phyloP scores from a whole-genome alignment of 179 eudicot species.

The Beta lomatogona region DNA sequence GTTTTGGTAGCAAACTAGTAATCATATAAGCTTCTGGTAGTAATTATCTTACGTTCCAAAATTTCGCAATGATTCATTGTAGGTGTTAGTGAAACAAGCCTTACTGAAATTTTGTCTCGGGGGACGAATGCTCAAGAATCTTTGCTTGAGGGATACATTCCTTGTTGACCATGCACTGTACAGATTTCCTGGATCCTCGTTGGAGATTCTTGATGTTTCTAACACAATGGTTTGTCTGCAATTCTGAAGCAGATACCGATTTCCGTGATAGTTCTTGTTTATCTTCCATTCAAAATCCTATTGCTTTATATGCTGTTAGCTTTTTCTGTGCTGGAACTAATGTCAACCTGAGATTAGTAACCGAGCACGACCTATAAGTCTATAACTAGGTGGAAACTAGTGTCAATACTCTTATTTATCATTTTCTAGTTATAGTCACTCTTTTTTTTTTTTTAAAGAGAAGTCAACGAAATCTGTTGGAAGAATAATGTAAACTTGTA shows the following conservation, averaged over 20 bases:
- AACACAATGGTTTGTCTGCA: slow-evolving; percentile 62
- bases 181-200: slow-evolving; percentile 55
- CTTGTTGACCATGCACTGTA: slow-evolving; percentile 50
- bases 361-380: neutral
- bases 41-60: neutral
- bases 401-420: neutral
- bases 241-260: slow-evolving; percentile 14
- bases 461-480: neutral
- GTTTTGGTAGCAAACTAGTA: too few species aligned
- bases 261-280: neutral
- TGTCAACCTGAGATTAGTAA: neutral
- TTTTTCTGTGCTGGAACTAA: neutral
- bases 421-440: neutral
- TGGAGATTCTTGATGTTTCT: slow-evolving; percentile 88
- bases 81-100: slow-evolving; percentile 59
- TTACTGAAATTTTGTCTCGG: slow-evolving; percentile 58
- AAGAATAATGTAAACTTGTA: neutral
- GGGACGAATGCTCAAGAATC: slow-evolving; percentile 55
- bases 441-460: neutral
- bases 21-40: too few species aligned
- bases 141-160: slow-evolving; percentile 70
- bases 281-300: neutral
- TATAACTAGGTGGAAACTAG: neutral
- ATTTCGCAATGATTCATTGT: slow-evolving; percentile 20
- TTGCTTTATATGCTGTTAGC: neutral